Base-by-base conservation (phyloP, 768 basidiomycete species). In the Boletus sp. region DNA sequence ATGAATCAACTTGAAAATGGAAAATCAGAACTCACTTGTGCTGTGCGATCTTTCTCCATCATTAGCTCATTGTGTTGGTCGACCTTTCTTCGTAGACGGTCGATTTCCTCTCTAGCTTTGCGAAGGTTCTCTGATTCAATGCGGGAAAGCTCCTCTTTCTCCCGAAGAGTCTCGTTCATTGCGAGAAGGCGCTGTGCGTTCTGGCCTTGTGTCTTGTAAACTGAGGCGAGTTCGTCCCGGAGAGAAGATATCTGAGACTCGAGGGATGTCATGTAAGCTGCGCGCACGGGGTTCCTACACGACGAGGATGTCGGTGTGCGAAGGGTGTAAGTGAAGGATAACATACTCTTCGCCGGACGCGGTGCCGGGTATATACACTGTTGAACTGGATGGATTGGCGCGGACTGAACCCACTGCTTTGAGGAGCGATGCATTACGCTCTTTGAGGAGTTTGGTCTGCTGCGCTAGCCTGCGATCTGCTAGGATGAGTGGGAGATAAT, bases 201-300 rank as follows among this genome's bases (percentile, higher is more conserved):
- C 74, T 96, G 93, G 5, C 92, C 91, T 60, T 98, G 95, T 0
- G 93, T 92, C 73, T 96, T 95, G 79, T 98, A 99, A 1, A 96
- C 86, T 9, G 90, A 92, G 3, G 95, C 92, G 49, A 98, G 81
- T 71, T 98, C 96, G 64, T 92, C 90, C 35, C 95, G 87, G 48
- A 97, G 78, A 11, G 90, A 87, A 2, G 93, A 92, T 71, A 98
- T 90, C 69, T 98, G 94, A 5, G 90, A 87, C 72, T 98, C 95
- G 47, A 98, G 85, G 18, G 96, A 97, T 1, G 87, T 78, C 72
- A 95, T 85, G 72, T 96, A 93, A 15, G 94, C 94, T 37, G 88
- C 84, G 42, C 88, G 85, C 41, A 95, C 89, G 28, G 92, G 87
- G 69, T 93, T 90, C 61, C 90, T 93, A 64, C 55, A 50, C 30